Evolutionary conservation across 1,139 yeast species (phyloP), one percentile per base, ranked within the genome.

Genomic region (Yamadazyma friedrichii): DNA sequence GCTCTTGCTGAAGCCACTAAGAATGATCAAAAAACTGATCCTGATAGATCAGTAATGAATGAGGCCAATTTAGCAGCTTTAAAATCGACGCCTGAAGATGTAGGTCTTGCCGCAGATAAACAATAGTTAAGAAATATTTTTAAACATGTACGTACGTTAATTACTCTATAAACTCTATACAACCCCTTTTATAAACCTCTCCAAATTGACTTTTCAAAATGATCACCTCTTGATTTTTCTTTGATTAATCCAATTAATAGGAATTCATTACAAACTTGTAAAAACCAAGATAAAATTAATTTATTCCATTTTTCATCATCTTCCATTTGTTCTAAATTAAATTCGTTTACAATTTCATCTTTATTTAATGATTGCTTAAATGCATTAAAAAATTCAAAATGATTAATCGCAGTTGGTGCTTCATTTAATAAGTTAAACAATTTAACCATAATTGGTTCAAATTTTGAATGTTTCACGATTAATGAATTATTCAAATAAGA

Each of bases 341-440:
- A 43, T n/a, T 66, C 62, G 1, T 54, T 43, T 36, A 71, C 45
- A 1, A 81, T 55, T 13, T 62, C 59, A 0, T 57, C 54, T 40
- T 66, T 67, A 15, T 74, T 70, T 20, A 87, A 54, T 0, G 81
- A 65, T 44, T 74, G 78, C 53, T 75, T 78, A 64, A 88, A 89
- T 1, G 91, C 89, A 36, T 70, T 64, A 56, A 76, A 89, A 54
- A 85, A 86, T 53, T 89, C 97, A 60, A 75, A 85, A 38, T 88
- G 76, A 55, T 88, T 89, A 48, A 88, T 74, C 20, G 74, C 67
- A 2, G 82, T 71, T 22, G 88, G 87, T 0, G 96, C 93, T 54
- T 89, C 97, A 46, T 93, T 78, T 58, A 84, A 84, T 15, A 88
- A 70, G 36, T 79, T 75, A 61, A 80, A 89, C 41, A 88, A 59